phyloP scores from a whole-genome alignment of 1,284 basidiomycete species.

The Ceratobasidium sp. region DNA sequence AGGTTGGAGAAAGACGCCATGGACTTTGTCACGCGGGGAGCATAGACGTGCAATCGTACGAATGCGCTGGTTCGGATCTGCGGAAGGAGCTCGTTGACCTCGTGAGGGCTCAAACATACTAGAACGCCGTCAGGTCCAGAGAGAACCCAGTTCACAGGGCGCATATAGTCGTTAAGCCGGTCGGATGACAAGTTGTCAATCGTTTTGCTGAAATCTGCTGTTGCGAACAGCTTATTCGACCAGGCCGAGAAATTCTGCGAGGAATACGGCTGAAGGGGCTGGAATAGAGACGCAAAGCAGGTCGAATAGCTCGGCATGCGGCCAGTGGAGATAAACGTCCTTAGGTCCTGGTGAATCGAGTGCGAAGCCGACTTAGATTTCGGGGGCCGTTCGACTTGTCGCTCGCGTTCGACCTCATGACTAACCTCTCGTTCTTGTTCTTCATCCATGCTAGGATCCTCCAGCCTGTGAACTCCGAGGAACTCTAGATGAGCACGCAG shows the following conservation, averaged over 20 bases:
- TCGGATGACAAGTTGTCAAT: slow-evolving; percentile 1
- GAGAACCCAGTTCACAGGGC: slow-evolving; percentile 59
- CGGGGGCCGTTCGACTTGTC: slow-evolving; percentile 30
- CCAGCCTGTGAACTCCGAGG: slow-evolving; percentile 54
- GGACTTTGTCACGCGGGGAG: slow-evolving; percentile 57
- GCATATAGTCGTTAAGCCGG: slow-evolving; percentile 19
- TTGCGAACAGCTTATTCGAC: slow-evolving; percentile 5
- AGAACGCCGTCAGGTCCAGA: slow-evolving; percentile 50
- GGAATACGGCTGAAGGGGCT: background rate
- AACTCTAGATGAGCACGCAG: slow-evolving; percentile 54
- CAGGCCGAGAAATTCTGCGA: background rate
- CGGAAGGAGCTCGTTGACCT: slow-evolving; percentile 61
- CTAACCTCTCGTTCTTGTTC: slow-evolving; percentile 67
- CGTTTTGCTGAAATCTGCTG: slow-evolving; percentile 55
- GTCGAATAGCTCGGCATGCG: background rate
- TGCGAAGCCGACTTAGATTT: slow-evolving; percentile 14
- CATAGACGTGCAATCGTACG: slow-evolving; percentile 63
- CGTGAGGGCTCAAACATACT: slow-evolving; percentile 62
- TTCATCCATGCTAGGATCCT: slow-evolving; percentile 57
- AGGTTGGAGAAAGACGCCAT: slow-evolving; percentile 57
- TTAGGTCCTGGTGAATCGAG: slow-evolving; percentile 14
- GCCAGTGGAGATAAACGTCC: slow-evolving; percentile 16
- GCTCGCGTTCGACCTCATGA: slow-evolving; percentile 42
- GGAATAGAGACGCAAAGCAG: background rate
- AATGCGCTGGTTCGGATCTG: slow-evolving; percentile 55